Evolutionary conservation across 1,284 basidiomycete genomes (phyloP), one percentile per base, ranked within the genome.

Genomic region (Ustilago trichophora): DNA sequence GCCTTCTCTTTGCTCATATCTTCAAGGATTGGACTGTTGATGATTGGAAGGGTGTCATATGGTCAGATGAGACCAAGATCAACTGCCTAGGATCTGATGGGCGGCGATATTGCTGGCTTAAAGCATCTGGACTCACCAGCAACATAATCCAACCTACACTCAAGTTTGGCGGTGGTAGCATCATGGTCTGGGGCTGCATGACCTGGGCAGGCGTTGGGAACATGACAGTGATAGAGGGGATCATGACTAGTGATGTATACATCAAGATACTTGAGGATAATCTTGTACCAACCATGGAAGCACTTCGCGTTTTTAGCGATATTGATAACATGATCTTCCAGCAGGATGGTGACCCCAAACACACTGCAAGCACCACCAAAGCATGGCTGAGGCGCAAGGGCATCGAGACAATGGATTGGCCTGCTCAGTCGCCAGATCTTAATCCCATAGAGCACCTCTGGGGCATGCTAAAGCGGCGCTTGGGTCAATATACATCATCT

Each of bases 391-490:
- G 76, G 52, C 53, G 77, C 35, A 29, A 81, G 46, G 41, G 50
- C 9, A 68, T 82, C 37, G 43, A 52, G 26, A 55, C 76, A 33
- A 26, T 83, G 18, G 18, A 47, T 18, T 83, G 80, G 80, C 81
- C 78, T 36, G 66, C 82, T 31, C 73, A 79, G 36, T 83, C 81
- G 36, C 78, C 81, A 24, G 80, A 83, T 65, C 67, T 83, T 15
- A 83, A 82, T 51, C 77, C 77, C 22, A 83, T 83, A 69, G 82
- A 84, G 73, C 81, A 84, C 49, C 64, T 82, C 7, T 83, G 82
- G 82, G 29, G 34, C 8, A 15, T 26, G 26, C 41, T 62, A 6
- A 62, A 62, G 36, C 15, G 22, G 2, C 21, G 35, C 15, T 19
- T 49, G 15, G 37, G 34, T 18, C 34, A 48, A 11, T 42, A 53